Evolutionary conservation across 1,284 basidiomycete species (phyloP).

Genomic region (Tetrapyrgos nigripes): DNA sequence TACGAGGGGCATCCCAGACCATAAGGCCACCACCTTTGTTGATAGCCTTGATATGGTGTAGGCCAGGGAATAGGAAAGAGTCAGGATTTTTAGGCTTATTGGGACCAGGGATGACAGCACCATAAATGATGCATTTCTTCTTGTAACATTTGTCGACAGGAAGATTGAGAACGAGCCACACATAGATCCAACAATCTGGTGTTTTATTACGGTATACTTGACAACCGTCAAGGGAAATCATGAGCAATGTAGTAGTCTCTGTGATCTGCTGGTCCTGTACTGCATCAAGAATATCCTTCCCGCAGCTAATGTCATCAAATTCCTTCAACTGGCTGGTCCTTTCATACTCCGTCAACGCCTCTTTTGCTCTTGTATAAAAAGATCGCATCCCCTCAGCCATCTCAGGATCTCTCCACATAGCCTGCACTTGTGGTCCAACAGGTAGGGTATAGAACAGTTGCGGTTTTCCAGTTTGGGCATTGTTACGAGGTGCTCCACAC

Average conservation of each 20-base stretch:
- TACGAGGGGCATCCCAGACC: conserved; percentile 11
- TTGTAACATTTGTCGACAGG: conserved; percentile 28
- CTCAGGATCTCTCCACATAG: conserved; percentile 13
- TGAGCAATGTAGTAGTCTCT: conserved; percentile 15
- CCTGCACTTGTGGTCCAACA: conserved; percentile 25
- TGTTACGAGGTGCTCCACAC: conserved; percentile 33
- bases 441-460: conserved; percentile 29
- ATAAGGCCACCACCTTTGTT: conserved; percentile 24
- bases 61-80: conserved; percentile 28
- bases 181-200: conserved; percentile 28
- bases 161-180: conserved; percentile 27
- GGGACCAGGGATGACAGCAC: conserved; percentile 34
- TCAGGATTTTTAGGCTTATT: conserved; percentile 36
- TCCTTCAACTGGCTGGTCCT: not conserved
- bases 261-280: conserved; percentile 11
- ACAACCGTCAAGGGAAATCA: conserved; percentile 28
- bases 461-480: conserved; percentile 18
- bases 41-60: conserved; percentile 33
- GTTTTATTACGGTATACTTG: conserved; percentile 26
- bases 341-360: not conserved
- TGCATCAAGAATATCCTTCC: conserved; percentile 19
- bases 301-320: conserved; percentile 20
- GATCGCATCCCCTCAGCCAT: conserved; percentile 15
- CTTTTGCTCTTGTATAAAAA: not conserved
- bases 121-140: conserved; percentile 30